phyloP scores from a whole-genome alignment of 2,329 filamentous ascomycete species.

The Fusarium setosum region DNA sequence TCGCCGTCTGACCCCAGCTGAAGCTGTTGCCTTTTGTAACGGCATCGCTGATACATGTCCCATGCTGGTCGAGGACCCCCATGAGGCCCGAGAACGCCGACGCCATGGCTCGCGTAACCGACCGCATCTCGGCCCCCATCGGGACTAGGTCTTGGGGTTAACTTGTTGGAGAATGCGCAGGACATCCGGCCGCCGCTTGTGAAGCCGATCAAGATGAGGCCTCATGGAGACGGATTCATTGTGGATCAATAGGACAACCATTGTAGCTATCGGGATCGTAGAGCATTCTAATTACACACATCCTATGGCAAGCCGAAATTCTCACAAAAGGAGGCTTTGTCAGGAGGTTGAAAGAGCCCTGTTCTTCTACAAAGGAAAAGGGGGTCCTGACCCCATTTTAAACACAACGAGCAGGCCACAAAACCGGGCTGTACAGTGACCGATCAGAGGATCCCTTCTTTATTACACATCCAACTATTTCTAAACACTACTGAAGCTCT shows the following conservation, averaged over 20 bases:
- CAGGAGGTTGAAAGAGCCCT: too few species aligned
- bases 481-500: too few species aligned
- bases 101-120: slow-evolving; percentile 18
- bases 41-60: not conserved
- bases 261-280: too few species aligned
- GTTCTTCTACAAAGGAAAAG: too few species aligned
- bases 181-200: not conserved
- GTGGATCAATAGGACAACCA: not conserved
- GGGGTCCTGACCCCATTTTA: too few species aligned
- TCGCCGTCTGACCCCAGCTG: not conserved
- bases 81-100: slow-evolving; percentile 22
- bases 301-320: too few species aligned
- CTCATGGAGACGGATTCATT: not conserved
- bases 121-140: slow-evolving; percentile 11
- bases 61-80: slow-evolving; percentile 22
- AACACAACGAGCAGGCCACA: too few species aligned
- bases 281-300: too few species aligned
- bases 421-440: too few species aligned
- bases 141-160: not conserved
- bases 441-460: too few species aligned
- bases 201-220: not conserved
- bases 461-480: too few species aligned
- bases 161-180: not conserved
- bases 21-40: slow-evolving; percentile 5
- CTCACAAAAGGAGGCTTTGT: too few species aligned